Evolutionary conservation across 2,329 filamentous ascomycete species (phyloP), one percentile per base, ranked within the genome.

Genomic region (Talaromyces marneffei): DNA sequence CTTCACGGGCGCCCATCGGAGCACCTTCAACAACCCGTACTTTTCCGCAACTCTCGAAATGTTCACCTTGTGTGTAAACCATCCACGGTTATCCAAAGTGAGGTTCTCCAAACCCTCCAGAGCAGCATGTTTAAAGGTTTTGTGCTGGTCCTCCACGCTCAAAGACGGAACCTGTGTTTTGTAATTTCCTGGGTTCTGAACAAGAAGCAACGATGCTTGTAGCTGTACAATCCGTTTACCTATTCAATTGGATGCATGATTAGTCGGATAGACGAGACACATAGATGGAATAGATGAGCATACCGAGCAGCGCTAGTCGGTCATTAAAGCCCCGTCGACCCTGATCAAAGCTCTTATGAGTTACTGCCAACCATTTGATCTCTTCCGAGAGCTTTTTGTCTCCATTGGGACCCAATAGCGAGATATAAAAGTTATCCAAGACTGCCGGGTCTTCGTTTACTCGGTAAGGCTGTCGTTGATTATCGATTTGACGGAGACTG

Each of bases 331-430:
- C 93, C 80, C 92, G 87, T 71, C 91, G 83, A 57, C 92, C 94
- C 72, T 97, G 92, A 73, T 99, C 93, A 72, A 96, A 97, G 77
- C 92, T 97, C 84, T 97, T 97, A 77, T 97, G 94, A 66, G 94
- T 99, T 60, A 99, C 85, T 31, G 92, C 92, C 70, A 97, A 80
- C 94, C 94, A 99, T 79, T 97, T 97, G 64, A 94, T 82, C 78
- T 99, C 93, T 16, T 97, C 92, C 1, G 89, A 87, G 62, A 99
- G 81, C 73, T 94, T 74, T 68, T 83, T 84, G 67, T 89, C 85
- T 61, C 90, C 90, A 50, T 83, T 86, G 52, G 80, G 80, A 5
- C 92, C 93, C 60, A 97, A 78, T 67, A 97, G 83, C 58, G 82
- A 81, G 66, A 84, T 82, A 75, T 97, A 96, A 75, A 91, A 89